Conservation (phyloP, 2,329 filamentous ascomycete genomes). For the Aureobasidium mangrovei region DNA sequence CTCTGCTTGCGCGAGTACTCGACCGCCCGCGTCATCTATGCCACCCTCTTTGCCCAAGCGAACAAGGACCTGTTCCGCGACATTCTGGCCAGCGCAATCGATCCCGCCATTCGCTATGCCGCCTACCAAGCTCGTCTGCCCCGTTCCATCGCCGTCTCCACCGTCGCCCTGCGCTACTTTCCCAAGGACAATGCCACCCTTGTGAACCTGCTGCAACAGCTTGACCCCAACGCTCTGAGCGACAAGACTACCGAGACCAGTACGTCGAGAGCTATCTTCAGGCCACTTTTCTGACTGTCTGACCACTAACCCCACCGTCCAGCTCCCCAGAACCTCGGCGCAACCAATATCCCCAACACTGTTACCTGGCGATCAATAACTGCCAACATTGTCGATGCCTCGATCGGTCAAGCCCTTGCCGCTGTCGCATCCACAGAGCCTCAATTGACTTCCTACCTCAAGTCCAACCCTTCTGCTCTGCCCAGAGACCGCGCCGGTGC, state of each 20-base stretch:
- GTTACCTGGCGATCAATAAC: slow-evolving; percentile 79
- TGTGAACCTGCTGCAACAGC: slow-evolving; percentile 56
- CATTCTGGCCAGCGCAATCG: slow-evolving; percentile 73
- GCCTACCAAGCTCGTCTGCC: slow-evolving; percentile 87
- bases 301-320: slow-evolving; percentile 10
- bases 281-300: background rate
- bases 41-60: slow-evolving; percentile 55
- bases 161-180: slow-evolving; percentile 72
- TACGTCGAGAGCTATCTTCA: slow-evolving; percentile 3
- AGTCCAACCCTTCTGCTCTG: slow-evolving; percentile 33
- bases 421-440: slow-evolving; percentile 51
- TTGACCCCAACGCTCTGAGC: slow-evolving; percentile 60
- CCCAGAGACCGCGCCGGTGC: slow-evolving; percentile 64
- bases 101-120: slow-evolving; percentile 88
- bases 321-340: slow-evolving; percentile 13
- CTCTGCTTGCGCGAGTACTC: slow-evolving; percentile 67
- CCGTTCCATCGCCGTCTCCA: slow-evolving; percentile 70
- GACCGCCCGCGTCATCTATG: slow-evolving; percentile 72
- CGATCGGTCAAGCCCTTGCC: slow-evolving; percentile 76
- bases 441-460: slow-evolving; percentile 41
- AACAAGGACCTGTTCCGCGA: slow-evolving; percentile 79
- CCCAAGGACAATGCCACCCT: slow-evolving; percentile 55
- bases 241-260: slow-evolving; percentile 30
- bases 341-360: slow-evolving; percentile 53
- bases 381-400: slow-evolving; percentile 84